Evolutionary conservation across 805 yeast species (phyloP), one percentile per base, ranked within the genome.

Genomic region (Saccharomycopsis fibuligera): DNA sequence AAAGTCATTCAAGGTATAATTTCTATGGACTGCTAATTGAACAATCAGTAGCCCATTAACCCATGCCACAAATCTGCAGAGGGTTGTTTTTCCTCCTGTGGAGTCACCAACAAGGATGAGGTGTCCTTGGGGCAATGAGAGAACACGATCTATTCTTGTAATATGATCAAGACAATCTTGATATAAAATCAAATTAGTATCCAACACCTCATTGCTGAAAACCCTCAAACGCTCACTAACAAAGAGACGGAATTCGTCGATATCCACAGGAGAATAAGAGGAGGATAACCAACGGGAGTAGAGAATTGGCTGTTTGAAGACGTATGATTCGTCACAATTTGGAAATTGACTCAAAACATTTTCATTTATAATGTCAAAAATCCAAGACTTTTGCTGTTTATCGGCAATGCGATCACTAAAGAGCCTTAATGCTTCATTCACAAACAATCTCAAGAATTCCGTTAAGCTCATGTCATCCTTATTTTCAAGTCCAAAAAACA

Each of bases 41-140:
- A 72, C 65, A 0, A 80, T 70, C 24, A 69, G 73, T 17, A 86
- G 60, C 0, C 96, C 96, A 61, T 86, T 85, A 66, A 89, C 77
- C 98, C 98, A 91, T 0, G 95, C 79, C 3, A 86, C 96, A 71
- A 91, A 91, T 53, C 79, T 76, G 0, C 85, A 70, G 47, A 89
- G 58, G 0, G 90, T 81, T 0, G 87, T 74, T 61, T 86, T 86
- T 1, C 97, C 97, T 56, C 89, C 78, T 1, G 95, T 76, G 47
- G 87, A 75, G 1, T 86, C 78, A 0, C 97, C 98, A 19, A 86
- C 83, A 35, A 91, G 61, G 54, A 91, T 86, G 70, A 86, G 63
- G 62, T 91, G 98, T 0, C 98, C 98, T 58, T 90, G 97, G 0
- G 83, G 81, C 58, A 88, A 95, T 46, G 81, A 74, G 43, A 91